A percentile compares a stretch with the other conserved stretches of the same genome.
Evolutionary conservation across 352 stramenopile species (phyloP).

Genomic region (Globisporangium alternatum): DNA sequence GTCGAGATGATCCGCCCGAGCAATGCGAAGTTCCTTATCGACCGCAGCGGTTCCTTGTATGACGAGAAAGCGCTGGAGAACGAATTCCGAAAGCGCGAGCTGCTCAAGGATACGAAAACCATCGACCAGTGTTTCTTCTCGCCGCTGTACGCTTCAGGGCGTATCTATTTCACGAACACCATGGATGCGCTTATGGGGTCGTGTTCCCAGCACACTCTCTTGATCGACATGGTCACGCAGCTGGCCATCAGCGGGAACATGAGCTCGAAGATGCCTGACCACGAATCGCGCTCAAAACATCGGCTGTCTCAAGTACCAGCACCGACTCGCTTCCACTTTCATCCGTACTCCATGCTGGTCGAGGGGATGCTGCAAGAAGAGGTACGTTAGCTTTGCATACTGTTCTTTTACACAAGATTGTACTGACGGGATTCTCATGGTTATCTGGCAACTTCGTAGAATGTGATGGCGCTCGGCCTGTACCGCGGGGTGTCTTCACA

Average conservation of each 20-base stretch:
- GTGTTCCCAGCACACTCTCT: conserved; percentile 49
- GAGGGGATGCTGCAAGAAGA: conserved; percentile 55
- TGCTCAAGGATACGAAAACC: conserved; percentile 53
- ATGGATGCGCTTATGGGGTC: conserved; percentile 65
- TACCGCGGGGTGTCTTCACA: conserved; percentile 39
- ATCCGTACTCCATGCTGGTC: conserved; percentile 53
- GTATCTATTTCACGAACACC: conserved; percentile 75
- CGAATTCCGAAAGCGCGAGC: conserved; percentile 32
- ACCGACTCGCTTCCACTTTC: conserved; percentile 54
- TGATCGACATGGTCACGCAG: conserved; percentile 70
- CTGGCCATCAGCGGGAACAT: conserved; percentile 60
- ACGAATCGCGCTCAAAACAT: conserved; percentile 37
- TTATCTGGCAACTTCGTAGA: conserved; percentile 25
- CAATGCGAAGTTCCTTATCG: conserved; percentile 71
- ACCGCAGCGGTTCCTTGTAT: conserved; percentile 44
- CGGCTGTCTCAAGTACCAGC: conserved; percentile 53
- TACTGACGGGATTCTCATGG: neutral
- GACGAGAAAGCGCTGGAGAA: conserved; percentile 35
- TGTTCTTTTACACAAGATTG: neutral
- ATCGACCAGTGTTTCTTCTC: conserved; percentile 58
- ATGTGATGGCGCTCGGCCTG: conserved; percentile 53
- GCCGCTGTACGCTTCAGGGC: conserved; percentile 52
- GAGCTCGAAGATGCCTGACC: conserved; percentile 45
- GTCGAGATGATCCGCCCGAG: conserved; percentile 71
- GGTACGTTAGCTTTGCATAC: conserved; percentile 22